A percentile compares a stretch with the other conserved stretches of the same genome.
phyloP scores from a whole-genome alignment of 2,329 filamentous ascomycete species.

The Apiospora aurea region DNA sequence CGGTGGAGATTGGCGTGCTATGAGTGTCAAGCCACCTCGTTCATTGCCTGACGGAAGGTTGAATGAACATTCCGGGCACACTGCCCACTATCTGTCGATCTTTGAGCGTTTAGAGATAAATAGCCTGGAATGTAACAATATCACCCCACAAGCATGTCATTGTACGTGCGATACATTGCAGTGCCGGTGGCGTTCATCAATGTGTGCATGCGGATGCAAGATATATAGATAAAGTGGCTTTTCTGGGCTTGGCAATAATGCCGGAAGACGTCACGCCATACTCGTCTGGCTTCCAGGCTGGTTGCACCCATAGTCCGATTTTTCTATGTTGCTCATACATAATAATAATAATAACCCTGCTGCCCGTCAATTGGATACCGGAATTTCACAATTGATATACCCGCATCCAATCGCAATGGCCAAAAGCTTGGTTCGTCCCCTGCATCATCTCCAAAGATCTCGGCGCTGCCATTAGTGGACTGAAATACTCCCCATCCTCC shows the following conservation, averaged over 20 bases:
- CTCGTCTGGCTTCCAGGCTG: not conserved
- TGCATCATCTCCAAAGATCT: not conserved
- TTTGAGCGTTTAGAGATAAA: not conserved
- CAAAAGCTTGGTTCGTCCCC: not conserved
- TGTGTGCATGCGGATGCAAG: not conserved
- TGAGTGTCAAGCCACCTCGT: not conserved
- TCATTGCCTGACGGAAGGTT: not conserved
- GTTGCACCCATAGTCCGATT: no score
- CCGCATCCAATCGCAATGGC: not conserved
- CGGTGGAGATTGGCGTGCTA: not conserved
- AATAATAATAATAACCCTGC: no score
- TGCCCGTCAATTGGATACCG: not conserved
- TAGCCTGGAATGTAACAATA: not conserved
- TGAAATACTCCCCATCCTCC: not conserved
- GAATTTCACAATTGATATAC: not conserved
- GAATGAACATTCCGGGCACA: not conserved
- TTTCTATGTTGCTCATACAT: not conserved
- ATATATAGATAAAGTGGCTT: constrained; percentile 5
- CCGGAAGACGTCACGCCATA: not conserved
- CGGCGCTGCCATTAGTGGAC: constrained; percentile 10
- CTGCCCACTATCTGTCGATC: not conserved
- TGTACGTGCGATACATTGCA: not conserved
- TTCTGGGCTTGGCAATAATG: not conserved
- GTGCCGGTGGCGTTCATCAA: not conserved
- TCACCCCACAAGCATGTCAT: not conserved